Conservation (phyloP, 73 alveolate genomes). For the Uronychia setigera region DNA sequence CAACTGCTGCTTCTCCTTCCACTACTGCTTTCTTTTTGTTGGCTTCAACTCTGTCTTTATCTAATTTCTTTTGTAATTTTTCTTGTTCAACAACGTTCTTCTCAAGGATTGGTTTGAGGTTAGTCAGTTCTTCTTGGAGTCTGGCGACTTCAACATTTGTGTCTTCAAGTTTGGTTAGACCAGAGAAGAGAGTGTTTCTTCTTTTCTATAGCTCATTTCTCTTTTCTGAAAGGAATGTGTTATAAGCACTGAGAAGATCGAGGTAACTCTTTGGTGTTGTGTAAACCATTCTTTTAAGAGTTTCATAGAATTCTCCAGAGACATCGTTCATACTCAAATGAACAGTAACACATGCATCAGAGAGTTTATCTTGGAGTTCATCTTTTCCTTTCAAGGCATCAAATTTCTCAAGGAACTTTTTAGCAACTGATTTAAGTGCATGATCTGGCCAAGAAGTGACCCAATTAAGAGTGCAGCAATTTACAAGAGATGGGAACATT, state of each 20-base stretch:
- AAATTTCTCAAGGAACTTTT: slow-evolving; percentile 72
- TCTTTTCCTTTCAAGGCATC: slow-evolving; percentile 77
- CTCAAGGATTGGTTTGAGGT: slow-evolving; percentile 88
- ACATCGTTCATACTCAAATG: slow-evolving; percentile 79
- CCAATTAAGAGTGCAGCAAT: slow-evolving; percentile 79
- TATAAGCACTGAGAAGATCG: slow-evolving; percentile 91
- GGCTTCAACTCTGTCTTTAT: slow-evolving; percentile 92
- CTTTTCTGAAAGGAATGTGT: slow-evolving; percentile 76
- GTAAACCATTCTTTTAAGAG: slow-evolving; percentile 87
- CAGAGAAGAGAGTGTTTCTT: slow-evolving; percentile 84
- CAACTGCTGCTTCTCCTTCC: slow-evolving; percentile 79
- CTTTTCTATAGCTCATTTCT: slow-evolving; percentile 78
- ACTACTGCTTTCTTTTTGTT: slow-evolving; percentile 65
- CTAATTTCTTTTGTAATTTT: slow-evolving; percentile 82
- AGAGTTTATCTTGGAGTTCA: slow-evolving; percentile 58
- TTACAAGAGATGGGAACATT: slow-evolving; percentile 89
- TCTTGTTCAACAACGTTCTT: slow-evolving; percentile 92
- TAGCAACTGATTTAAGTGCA: slow-evolving; percentile 93
- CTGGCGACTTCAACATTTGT: slow-evolving; percentile 94
- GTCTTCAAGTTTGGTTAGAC: slow-evolving; percentile 89
- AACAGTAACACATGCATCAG: slow-evolving; percentile 73
- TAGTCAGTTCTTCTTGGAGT: slow-evolving; percentile 85
- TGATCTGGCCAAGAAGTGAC: slow-evolving; percentile 99
- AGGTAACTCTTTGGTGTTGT: slow-evolving; percentile 94
- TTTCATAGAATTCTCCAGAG: slow-evolving; percentile 81